Conservation (phyloP, 75 land plant genomes). For the Chamaecyparis obtusa region DNA sequence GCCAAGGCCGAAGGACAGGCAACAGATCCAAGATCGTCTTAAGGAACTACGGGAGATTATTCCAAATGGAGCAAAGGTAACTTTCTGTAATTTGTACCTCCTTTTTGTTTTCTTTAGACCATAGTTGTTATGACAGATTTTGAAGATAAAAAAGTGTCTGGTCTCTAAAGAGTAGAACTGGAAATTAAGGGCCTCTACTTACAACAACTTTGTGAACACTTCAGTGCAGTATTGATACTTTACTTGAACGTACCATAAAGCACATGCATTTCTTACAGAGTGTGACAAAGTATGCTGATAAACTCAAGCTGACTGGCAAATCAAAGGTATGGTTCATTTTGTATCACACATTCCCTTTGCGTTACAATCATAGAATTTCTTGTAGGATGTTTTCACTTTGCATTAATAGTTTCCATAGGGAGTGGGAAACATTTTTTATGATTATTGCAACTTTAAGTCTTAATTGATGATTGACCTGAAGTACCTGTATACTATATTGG, state of each 20-base stretch:
- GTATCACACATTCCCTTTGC: not conserved
- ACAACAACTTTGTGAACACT: not conserved
- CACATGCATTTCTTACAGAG: conserved; percentile 80
- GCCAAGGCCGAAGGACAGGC: conserved; percentile 82
- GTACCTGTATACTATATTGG: not conserved
- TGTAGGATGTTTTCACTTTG: too few species aligned
- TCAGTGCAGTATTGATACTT: conserved; percentile 82
- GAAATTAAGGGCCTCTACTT: not conserved
- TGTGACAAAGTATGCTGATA: conserved; percentile 68
- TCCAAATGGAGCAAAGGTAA: conserved; percentile 74
- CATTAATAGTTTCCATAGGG: not conserved
- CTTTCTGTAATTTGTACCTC: not conserved
- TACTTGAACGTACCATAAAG: conserved; percentile 74
- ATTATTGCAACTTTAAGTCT: not conserved
- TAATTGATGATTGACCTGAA: not conserved
- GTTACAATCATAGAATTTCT: not conserved
- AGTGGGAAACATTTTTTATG: not conserved
- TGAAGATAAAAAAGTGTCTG: not conserved
- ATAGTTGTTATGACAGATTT: not conserved
- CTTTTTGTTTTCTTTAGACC: not conserved
- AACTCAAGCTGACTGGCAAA: conserved; percentile 38
- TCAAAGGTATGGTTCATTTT: conserved; percentile 46
- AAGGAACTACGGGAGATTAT: conserved; percentile 71
- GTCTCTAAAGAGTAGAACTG: not conserved
- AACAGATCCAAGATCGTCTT: conserved; percentile 75